Evolutionary conservation across 2,329 filamentous ascomycete species (phyloP).

Genomic region (Cladophialophora chaetospira): DNA sequence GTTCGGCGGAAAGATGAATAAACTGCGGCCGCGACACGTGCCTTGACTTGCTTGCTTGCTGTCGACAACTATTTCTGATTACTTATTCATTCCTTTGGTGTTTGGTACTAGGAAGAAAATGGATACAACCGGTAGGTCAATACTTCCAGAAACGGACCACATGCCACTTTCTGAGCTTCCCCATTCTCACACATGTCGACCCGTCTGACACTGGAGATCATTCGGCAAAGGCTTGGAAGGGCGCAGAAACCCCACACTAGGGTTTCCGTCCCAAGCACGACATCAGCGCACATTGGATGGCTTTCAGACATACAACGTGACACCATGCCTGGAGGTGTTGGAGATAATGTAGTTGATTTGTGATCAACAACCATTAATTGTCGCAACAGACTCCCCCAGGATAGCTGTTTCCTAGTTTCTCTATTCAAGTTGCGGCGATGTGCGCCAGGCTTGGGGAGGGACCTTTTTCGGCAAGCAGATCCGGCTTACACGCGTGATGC

Average conservation of each 20-base stretch:
- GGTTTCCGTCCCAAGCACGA: not conserved
- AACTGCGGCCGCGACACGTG: not conserved
- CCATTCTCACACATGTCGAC: no score
- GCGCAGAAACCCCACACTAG: slow-evolving; percentile 16
- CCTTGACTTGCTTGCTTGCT: no score
- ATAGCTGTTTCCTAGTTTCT: no score
- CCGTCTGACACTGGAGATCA: not conserved
- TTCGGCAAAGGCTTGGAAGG: not conserved
- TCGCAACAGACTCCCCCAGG: no score
- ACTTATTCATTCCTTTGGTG: no score
- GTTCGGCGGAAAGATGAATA: not conserved
- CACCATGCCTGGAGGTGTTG: not conserved
- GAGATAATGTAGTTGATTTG: not conserved
- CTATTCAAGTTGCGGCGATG: not conserved
- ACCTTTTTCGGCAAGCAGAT: slow-evolving; percentile 4
- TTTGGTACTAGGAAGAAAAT: no score
- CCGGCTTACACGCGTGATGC: not conserved
- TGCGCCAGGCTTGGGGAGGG: not conserved
- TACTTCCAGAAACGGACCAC: no score
- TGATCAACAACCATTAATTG: not conserved
- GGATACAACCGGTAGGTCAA: no score
- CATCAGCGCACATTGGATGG: not conserved
- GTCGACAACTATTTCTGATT: no score
- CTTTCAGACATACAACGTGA: not conserved
- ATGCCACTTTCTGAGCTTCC: not conserved